phyloP scores from a whole-genome alignment of 768 basidiomycete species.

The Auricularia heimuer region DNA sequence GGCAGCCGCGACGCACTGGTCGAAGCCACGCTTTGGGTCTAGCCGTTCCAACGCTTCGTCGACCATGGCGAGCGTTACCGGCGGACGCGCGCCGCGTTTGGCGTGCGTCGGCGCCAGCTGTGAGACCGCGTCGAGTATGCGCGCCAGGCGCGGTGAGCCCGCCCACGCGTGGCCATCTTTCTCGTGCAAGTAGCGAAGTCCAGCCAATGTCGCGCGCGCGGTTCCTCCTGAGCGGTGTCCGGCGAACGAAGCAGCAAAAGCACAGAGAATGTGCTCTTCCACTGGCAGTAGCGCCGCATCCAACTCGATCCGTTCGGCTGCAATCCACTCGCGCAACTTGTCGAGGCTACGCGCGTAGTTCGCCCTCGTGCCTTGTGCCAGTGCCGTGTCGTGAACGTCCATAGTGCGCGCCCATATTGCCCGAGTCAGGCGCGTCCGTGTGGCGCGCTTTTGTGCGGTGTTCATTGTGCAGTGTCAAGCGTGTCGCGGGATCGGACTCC shows the following conservation, averaged over 20 bases:
- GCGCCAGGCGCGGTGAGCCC: background rate
- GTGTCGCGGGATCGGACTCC: background rate
- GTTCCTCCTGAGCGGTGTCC: background rate
- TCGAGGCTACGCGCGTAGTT: background rate
- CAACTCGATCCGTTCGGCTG: background rate
- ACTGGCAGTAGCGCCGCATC: background rate
- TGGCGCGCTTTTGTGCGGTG: background rate
- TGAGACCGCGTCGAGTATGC: background rate
- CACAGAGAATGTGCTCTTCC: background rate
- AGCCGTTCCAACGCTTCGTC: conserved; percentile 15
- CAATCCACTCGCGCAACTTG: background rate
- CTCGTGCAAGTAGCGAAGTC: background rate
- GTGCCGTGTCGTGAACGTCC: background rate
- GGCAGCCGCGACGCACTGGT: conserved; percentile 31
- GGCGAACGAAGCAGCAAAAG: background rate
- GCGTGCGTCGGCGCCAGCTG: background rate
- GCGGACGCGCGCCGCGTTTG: conserved; percentile 15
- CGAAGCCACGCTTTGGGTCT: conserved; percentile 23
- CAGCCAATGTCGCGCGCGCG: background rate
- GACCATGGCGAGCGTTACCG: conserved; percentile 27
- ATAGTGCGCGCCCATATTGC: background rate
- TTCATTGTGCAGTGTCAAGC: background rate
- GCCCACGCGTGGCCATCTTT: background rate
- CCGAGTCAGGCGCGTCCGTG: background rate
- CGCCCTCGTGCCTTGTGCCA: background rate